phyloP scores from a whole-genome alignment of 257 asterid genomes.

The Gardenia jasminoides region DNA sequence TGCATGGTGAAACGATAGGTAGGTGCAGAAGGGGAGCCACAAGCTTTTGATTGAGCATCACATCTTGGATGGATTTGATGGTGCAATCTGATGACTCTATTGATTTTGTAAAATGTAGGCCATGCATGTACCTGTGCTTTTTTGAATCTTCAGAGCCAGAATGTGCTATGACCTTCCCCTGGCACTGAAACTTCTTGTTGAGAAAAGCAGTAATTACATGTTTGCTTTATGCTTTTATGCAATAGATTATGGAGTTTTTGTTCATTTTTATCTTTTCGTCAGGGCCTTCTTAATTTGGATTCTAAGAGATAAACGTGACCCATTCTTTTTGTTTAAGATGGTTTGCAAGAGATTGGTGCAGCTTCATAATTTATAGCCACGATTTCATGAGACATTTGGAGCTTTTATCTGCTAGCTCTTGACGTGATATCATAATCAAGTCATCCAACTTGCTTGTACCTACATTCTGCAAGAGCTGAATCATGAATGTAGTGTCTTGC shows the following conservation, averaged over 20 bases:
- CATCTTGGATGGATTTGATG: neutral
- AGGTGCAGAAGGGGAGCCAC: neutral
- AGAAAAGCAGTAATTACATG: neutral
- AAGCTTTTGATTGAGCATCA: neutral
- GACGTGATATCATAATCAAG: no score
- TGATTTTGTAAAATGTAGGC: neutral
- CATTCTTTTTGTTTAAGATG: no score
- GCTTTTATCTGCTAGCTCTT: no score
- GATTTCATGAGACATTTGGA: no score
- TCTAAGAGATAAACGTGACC: no score
- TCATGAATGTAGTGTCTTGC: no score
- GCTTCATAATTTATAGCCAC: no score
- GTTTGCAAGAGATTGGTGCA: no score
- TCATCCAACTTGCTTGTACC: no score
- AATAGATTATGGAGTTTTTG: neutral
- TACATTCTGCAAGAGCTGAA: neutral
- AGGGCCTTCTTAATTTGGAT: neutral
- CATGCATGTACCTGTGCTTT: neutral
- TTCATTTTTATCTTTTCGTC: no score
- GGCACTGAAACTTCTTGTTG: neutral
- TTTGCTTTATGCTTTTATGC: neutral
- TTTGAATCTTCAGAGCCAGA: no score
- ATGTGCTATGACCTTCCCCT: neutral
- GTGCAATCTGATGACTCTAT: neutral
- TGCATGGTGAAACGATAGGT: neutral